These are phyloP conservation scores for Centrapalus pauciflorus DNA, from an alignment of 129 eudicot species.

Conservation along the genomic window DNA sequence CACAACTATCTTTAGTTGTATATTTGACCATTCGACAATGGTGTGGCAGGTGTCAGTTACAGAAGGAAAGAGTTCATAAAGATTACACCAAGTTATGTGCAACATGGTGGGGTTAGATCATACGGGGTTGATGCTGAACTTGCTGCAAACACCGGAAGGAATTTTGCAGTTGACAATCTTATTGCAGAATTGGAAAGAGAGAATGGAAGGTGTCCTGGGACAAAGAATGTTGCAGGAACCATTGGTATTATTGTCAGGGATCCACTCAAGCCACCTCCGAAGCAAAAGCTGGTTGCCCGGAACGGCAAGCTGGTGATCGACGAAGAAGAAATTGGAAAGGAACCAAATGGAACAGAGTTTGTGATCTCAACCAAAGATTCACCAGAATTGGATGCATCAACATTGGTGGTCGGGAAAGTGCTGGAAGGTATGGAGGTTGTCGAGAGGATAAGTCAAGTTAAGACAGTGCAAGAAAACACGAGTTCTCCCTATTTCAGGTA, in stretches of 20 bases:
- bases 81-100: slow-evolving; percentile 75
- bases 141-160: slow-evolving; percentile 58
- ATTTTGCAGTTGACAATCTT: slow-evolving; percentile 45
- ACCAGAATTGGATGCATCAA: slow-evolving; percentile 70
- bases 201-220: slow-evolving; percentile 41
- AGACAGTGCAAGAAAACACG: slow-evolving; percentile 89
- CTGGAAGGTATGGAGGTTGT: slow-evolving; percentile 88
- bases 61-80: slow-evolving; percentile 83
- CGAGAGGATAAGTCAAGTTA: slow-evolving; percentile 59
- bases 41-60: slow-evolving; percentile 68
- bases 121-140: slow-evolving; percentile 88
- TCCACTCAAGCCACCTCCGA: slow-evolving; percentile 86
- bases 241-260: slow-evolving; percentile 78
- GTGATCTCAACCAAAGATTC: slow-evolving; percentile 68
- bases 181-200: slow-evolving; percentile 51
- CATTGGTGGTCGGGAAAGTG: slow-evolving; percentile 77
- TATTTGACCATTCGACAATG: slow-evolving; percentile 26
- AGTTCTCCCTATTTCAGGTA: slow-evolving; percentile 99
- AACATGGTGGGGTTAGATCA: slow-evolving; percentile 95
- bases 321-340: slow-evolving; percentile 73
- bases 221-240: slow-evolving; percentile 67
- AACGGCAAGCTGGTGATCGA: slow-evolving; percentile 81
- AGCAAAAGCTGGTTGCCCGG: slow-evolving; percentile 78
- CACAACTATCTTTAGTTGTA: not conserved
- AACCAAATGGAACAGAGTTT: slow-evolving; percentile 90